phyloP scores from a whole-genome alignment of 2,329 filamentous ascomycete species.

The Dactylella cylindrospora region DNA sequence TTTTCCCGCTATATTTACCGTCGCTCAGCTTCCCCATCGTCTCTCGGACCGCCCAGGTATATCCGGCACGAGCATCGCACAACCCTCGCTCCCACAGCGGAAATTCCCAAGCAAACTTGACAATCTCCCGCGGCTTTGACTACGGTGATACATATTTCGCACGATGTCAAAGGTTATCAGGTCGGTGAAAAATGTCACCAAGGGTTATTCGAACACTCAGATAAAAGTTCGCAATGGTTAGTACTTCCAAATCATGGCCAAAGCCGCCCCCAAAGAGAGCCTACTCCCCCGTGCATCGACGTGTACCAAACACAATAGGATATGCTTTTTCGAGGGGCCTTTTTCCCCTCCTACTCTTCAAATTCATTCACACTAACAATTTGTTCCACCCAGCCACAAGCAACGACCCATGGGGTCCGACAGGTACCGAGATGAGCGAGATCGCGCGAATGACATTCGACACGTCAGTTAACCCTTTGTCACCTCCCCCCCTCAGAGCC shows the following conservation, averaged over 20 bases:
- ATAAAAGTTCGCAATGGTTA: constrained; percentile 97
- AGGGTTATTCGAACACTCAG: constrained; percentile 94
- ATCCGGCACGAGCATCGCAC: no score
- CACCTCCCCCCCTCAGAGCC: constrained; percentile 2
- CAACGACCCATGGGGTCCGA: constrained; percentile 98
- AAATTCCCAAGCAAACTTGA: no score
- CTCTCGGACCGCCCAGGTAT: no score
- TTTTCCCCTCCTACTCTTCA: neutral
- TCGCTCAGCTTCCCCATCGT: no score
- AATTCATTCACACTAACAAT: constrained; percentile 49
- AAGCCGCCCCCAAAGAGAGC: no score
- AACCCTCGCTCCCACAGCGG: no score
- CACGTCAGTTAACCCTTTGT: constrained; percentile 65
- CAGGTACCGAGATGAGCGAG: constrained; percentile 97
- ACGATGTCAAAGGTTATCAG: constrained; percentile 94
- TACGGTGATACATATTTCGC: neutral
- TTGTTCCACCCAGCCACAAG: constrained; percentile 72
- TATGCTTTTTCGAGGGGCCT: neutral
- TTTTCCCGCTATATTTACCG: no score
- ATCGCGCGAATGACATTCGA: constrained; percentile 98
- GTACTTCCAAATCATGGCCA: no score
- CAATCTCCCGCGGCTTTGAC: constrained; percentile 26
- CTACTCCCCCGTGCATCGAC: constrained; percentile 4
- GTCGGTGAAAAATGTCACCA: constrained; percentile 98
- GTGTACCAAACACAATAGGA: neutral